Evolutionary conservation across 352 stramenopile genomes (phyloP).

Genomic region (Peronospora belbahrii): DNA sequence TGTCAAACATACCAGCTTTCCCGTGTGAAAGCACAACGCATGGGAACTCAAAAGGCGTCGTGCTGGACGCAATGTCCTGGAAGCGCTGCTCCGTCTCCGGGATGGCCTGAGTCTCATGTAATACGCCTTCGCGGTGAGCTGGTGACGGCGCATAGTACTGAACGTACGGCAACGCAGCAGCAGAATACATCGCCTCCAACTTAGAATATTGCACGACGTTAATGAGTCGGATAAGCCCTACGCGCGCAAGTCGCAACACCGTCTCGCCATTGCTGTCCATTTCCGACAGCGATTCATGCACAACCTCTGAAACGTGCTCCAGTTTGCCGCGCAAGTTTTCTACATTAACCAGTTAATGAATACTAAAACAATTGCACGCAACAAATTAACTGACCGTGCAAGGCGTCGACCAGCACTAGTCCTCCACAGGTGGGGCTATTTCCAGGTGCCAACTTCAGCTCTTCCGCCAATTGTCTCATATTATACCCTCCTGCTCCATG

Average conservation of each 20-base stretch:
- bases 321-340: slow-evolving; percentile 55
- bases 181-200: slow-evolving; percentile 43
- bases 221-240: slow-evolving; percentile 66
- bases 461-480: slow-evolving; percentile 56
- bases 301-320: slow-evolving; percentile 51
- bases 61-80: slow-evolving; percentile 18
- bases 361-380: not conserved
- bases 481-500: slow-evolving; percentile 76
- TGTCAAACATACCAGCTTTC: slow-evolving; percentile 56
- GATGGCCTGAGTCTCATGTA: slow-evolving; percentile 51
- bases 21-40: slow-evolving; percentile 67
- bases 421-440: slow-evolving; percentile 34
- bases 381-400: slow-evolving; percentile 31
- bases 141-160: slow-evolving; percentile 60
- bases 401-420: slow-evolving; percentile 62
- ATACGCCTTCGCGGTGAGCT: slow-evolving; percentile 45
- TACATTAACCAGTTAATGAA: slow-evolving; percentile 9
- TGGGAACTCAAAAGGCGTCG: slow-evolving; percentile 37
- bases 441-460: slow-evolving; percentile 23
- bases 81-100: slow-evolving; percentile 56
- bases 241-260: slow-evolving; percentile 39
- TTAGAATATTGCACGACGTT: slow-evolving; percentile 57
- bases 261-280: slow-evolving; percentile 62
- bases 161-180: slow-evolving; percentile 44
- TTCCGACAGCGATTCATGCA: slow-evolving; percentile 39